Base-by-base conservation (phyloP, 1,284 basidiomycete species). In the Ceratobasidium sp. region DNA sequence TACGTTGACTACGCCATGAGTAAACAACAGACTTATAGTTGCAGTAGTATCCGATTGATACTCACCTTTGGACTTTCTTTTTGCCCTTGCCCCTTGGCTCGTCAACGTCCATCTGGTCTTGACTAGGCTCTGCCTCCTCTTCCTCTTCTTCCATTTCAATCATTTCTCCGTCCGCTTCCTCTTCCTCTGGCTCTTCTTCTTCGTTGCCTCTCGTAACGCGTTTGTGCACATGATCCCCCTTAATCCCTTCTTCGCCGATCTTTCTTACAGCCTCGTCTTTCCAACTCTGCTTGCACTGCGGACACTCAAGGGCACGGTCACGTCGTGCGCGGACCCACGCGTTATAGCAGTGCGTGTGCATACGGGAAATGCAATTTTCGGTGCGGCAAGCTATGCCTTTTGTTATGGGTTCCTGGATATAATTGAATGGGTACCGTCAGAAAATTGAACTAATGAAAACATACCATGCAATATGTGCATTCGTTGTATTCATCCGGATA, bases 391-490 rank as follows among this genome's bases (percentile, higher is more conserved):
- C 86, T 31, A 90, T 83, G 10, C 94, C 94, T 69, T 88, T 88
- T 0, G 91, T 93, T 53, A 92, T 81, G 58, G 91, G 86, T 91
- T 93, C 79, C 15, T 71, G 8, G 11, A 51, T 67, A 20, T 15
- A 71, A 64, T 47, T 69, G 63, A 28, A 33, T 45, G n/a, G 45
- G 23, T 20, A 39, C 26, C 13, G 13, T 7, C 45, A n/a, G 53
- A 37, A 65, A 63, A 61, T 49, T n/a, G 51, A 37, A 37, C 28
- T 58, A 68, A 71, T 17, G 73, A 81, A 42, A 77, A 69, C 93
- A 90, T 83, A 94, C 91, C 79, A 88, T 84, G 85, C 95, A 97
- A 67, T 91, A 88, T 1, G 88, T 88, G 80, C 94, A 96, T 79
- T 93, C 91, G 0, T 90, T 81, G n/a, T 90, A 83, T 60, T 91